Base-by-base conservation (phyloP, 495 filamentous ascomycete genomes). In the Xylaria castorea region DNA sequence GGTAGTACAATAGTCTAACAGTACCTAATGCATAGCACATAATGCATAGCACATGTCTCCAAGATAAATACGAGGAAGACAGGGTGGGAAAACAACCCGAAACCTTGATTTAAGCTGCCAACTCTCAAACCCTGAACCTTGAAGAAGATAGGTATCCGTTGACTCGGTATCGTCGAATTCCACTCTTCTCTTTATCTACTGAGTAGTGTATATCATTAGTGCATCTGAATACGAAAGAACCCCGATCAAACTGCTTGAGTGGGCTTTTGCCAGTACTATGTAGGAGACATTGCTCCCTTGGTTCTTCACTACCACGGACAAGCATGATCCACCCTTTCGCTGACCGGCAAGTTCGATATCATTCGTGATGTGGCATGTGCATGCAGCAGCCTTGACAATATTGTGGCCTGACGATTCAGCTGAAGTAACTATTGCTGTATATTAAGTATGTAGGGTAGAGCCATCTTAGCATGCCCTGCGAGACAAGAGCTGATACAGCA, bases 341-440 rank as follows among this genome's bases (percentile, higher is more conserved):
- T 50, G 50, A 68, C 64, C 48, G 66, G 9, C n/a, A 9, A 34
- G n/a, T 40, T 32, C 50, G n/a, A 51, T 12, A 44, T 57, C 50
- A 25, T 66, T 50, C 16, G 20, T 40, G 46, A 66, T 48, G 46
- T 34, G 25, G 38, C 25, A 40, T 44, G 7, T 53, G 53, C 40
- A 70, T 63, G 58, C 68, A 63, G 44, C 58, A 64, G 68, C 55
- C 32, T 32, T 62, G 44, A 34, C 30, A 70, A 70, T 70, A 70
- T 70, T 70, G 68, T 62, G n/a, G 34, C 34, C 46, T 60, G 34
- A 34, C 22, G 6, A 18, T 60, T 70, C 68, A 70, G 68, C 58
- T 63, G 68, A 63, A 46, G 32, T 36, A 40, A 20, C 22, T 30
- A 58, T 36, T 68, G 34, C n/a, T 7, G 57, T 38, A 38, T 30